Evolutionary conservation across 2,329 filamentous ascomycete species (phyloP), one percentile per base, ranked within the genome.

Genomic region (Ceratocystis destructans): DNA sequence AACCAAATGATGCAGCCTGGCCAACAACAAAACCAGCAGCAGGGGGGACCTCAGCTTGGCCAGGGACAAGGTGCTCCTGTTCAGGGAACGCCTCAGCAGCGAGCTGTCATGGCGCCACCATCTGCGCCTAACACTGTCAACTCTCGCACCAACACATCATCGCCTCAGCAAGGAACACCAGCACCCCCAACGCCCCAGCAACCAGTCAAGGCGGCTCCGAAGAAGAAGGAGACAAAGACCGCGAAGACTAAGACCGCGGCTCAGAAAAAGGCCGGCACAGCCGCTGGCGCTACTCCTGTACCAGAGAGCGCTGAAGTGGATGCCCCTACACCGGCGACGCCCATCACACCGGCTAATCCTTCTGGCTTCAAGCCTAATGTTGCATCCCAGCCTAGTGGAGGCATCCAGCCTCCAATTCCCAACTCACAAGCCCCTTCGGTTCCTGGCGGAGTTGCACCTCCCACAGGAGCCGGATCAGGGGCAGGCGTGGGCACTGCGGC

Each of bases 101-200:
- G 87, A 65, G 76, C 83, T 4, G 61, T 48, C 20, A 87, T 87
- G 85, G 84, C 84, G 25, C 85, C 85, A 2, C 85, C 86, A 5
- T 84, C 84, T 15, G 84, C 84, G 28, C 84, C 84, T 10, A 74
- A 76, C 17, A 80, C 80, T 70, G 78, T 79, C 65, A 82, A 83
- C 71, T 81, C 79, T 69, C 78, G 81, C 65, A 79, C 70, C 69
- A 80, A 78, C 53, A 82, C 83, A 15, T 82, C 82, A 12, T 86
- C 84, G 20, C 85, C 84, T 28, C 84, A 86, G 71, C 81, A 83
- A 70, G 83, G 81, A 68, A 81, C 84, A 5, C 87, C 87, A 45
- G 68, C 68, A 5, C 89, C 89, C 0, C 89, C 89, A 1, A 94
- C 89, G 3, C 89, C 89, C 1, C 86, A 84, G 64, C 87, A 90